These are phyloP conservation scores for Sodiomyces alkalinus DNA, from an alignment of 2,329 filamentous ascomycete genomes.

Conservation along the genomic window DNA sequence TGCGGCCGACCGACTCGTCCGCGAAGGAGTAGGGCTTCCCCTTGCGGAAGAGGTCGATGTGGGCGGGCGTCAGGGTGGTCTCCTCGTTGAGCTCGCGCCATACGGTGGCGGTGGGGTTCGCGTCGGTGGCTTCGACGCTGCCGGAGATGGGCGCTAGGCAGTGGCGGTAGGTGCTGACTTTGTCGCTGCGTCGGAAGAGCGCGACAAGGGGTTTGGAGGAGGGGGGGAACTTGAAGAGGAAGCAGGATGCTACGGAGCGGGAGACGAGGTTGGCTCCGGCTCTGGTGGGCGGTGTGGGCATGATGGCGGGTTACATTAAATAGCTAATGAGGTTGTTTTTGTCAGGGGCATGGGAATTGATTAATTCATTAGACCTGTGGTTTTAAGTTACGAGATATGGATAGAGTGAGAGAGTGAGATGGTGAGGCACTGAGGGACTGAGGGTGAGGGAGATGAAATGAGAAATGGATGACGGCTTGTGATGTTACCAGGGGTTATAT, in stretches of 20 bases:
- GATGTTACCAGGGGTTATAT: too few species aligned
- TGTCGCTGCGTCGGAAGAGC: conserved; percentile 44
- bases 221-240: conserved; percentile 31
- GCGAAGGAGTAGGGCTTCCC: conserved; percentile 44
- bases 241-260: conserved; percentile 31
- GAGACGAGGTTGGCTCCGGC: background rate
- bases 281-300: background rate
- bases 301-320: too few species aligned
- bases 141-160: conserved; percentile 49
- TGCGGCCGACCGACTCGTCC: conserved; percentile 34
- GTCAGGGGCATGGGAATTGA: too few species aligned
- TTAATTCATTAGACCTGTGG: too few species aligned
- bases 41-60: conserved; percentile 34
- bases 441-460: too few species aligned
- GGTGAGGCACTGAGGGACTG: too few species aligned
- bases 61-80: conserved; percentile 33
- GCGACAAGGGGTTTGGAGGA: conserved; percentile 33
- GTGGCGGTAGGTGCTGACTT: conserved; percentile 43
- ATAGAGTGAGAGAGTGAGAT: too few species aligned
- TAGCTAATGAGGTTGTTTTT: too few species aligned
- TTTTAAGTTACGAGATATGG: too few species aligned
- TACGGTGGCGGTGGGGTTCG: conserved; percentile 37
- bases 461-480: too few species aligned
- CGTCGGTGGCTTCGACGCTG: conserved; percentile 37
- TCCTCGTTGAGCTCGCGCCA: conserved; percentile 49